These are phyloP conservation scores for Capsella bursapastoris DNA, from an alignment of 345 rosid species.

Conservation along the genomic window DNA sequence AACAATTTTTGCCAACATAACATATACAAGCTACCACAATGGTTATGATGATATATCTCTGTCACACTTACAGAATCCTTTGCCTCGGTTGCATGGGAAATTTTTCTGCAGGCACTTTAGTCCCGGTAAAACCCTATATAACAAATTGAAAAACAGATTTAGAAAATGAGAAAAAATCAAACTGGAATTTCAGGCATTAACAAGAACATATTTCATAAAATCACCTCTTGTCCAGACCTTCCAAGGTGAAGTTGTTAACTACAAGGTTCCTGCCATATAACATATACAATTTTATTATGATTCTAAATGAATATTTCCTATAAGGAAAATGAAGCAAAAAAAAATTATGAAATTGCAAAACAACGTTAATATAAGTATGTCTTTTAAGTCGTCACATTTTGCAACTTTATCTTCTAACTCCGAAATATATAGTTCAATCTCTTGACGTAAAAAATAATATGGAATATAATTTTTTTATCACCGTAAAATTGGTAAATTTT, in stretches of 20 bases:
- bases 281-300: not conserved
- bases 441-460: too few relatives aligned
- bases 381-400: too few relatives aligned
- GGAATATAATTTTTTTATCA: too few relatives aligned
- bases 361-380: not conserved
- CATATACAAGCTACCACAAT: not conserved
- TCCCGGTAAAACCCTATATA: not conserved
- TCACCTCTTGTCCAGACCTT: constrained; percentile 49
- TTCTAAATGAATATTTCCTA: too few relatives aligned
- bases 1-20: not conserved
- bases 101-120: not conserved
- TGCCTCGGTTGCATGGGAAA: not conserved
- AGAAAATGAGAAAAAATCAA: too few relatives aligned
- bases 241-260: constrained; percentile 58
- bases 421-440: too few relatives aligned
- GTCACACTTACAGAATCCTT: not conserved
- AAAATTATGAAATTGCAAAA: not conserved
- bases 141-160: not conserved
- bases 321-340: not conserved
- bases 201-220: not conserved
- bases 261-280: constrained; percentile 64
- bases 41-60: too few relatives aligned
- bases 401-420: too few relatives aligned
- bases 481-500: too few relatives aligned
- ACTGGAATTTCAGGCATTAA: too few relatives aligned